A percentile compares a stretch with the other conserved stretches of the same genome.
phyloP scores from a whole-genome alignment of 2,329 filamentous ascomycete species.

The Talaromyces sp. region DNA sequence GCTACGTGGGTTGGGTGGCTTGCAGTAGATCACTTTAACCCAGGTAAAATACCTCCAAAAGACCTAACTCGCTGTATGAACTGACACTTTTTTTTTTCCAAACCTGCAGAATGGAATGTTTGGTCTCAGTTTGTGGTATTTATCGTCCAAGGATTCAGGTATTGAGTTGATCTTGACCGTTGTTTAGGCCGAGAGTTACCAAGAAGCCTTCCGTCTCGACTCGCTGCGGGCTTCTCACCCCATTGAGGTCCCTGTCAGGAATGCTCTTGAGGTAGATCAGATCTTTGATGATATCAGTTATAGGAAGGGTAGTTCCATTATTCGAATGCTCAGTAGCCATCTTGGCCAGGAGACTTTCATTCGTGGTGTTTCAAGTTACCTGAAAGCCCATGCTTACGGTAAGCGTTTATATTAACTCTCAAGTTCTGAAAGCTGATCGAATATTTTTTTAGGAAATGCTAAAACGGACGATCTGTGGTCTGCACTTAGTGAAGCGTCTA shows the following conservation, averaged over 20 bases:
- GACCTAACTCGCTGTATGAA: conserved; percentile 14
- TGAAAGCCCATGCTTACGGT: conserved; percentile 81
- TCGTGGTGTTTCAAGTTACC: conserved; percentile 81
- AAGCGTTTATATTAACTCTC: conserved; percentile 26
- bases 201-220: conserved; percentile 85
- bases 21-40: conserved; percentile 83
- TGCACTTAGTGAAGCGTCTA: conserved; percentile 79
- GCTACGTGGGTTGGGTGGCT: conserved; percentile 98
- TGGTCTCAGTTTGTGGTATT: conserved; percentile 91
- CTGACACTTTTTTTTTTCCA: background rate
- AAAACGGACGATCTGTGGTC: conserved; percentile 89
- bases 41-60: conserved; percentile 44
- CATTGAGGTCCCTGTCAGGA: conserved; percentile 90
- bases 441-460: conserved; percentile 54
- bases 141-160: conserved; percentile 50
- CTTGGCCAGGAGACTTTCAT: conserved; percentile 85
- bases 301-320: conserved; percentile 90
- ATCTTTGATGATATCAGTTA: conserved; percentile 98
- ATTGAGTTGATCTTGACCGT: conserved; percentile 32
- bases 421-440: background rate
- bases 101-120: conserved; percentile 73
- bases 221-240: conserved; percentile 87
- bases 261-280: conserved; percentile 93
- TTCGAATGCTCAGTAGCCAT: conserved; percentile 91
- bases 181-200: conserved; percentile 74